Evolutionary conservation across 768 basidiomycete genomes (phyloP), one percentile per base, ranked within the genome.

Genomic region (Hemileccinum impolitum): DNA sequence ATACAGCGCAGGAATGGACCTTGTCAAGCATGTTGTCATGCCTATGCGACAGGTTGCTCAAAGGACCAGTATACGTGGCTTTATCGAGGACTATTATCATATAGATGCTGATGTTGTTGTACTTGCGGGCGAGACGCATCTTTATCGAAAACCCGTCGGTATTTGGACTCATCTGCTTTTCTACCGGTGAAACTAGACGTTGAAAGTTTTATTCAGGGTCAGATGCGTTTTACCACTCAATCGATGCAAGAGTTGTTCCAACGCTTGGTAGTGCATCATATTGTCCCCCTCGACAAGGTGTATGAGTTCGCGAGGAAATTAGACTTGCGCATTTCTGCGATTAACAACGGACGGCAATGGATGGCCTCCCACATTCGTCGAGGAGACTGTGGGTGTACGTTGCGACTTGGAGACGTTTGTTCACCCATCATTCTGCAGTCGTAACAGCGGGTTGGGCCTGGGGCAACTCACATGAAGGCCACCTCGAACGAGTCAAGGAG

Each of bases 1-100:
- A n/a, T n/a, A n/a, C 19, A 72, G 71, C 19, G 58, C 59, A 13
- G 68, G 71, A 26, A 69, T 71, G 70, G 74, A 72, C 34, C 70
- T 62, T 28, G 63, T 70, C 23, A 73, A 74, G 48, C 66, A 68
- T 21, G 70, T 75, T 28, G 66, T 69, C 1, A 48, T 61, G 25
- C 67, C 71, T 17, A 60, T 64, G 26, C 60, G 53, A 32, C 68
- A 75, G 50, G 68, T 73, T 37, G 66, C 54, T 3, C 60, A 50
- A 14, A 64, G 64, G 35, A 50, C 58, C 37, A 60, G 59, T n/a
- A 58, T 76, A 41, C 65, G 64, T 17, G 72, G 73, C 11, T 67
- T 70, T 30, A 26, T 58, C 17, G 75, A 75, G 17, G 73, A 75
- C 38, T 76, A 64, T 44, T 47, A 40, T 15, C 45, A 62, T 31